Base-by-base conservation (phyloP, 176 grass and related monocot species). In the Chrysopogon serrulatus region DNA sequence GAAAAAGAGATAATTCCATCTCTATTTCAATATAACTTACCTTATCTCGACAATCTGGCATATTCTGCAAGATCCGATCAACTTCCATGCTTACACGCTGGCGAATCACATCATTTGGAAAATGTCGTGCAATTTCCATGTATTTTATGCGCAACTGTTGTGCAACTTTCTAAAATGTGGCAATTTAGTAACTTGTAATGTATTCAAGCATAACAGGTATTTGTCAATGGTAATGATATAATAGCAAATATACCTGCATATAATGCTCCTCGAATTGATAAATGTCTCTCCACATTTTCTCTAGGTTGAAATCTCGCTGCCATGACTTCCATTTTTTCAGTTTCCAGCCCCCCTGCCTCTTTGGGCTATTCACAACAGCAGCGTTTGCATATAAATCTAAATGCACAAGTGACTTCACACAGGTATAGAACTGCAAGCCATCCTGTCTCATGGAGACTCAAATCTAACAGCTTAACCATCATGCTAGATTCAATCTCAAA, bases 271-370 rank as follows among this genome's bases (percentile, higher is more conserved):
- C 56, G 1, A 12, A 13, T 8, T 28, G 27, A 37, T 49, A 21
- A 11, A 1, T 2, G 0, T 1, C 11, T 13, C 21, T 71, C 53
- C 84, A 86, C 19, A 17, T 1, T 23, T 78, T 35, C 13, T 85
- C 19, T 27, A 70, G 9, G 0, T 5, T 0, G 49, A 70, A 37
- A 8, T 35, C 6, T 2, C 10, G 31, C 21, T 19, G 51, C 67
- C 84, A 86, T 0, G 1, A 6, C 66, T 71, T n/a, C 61, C 83
- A 85, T 17, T 79, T 76, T 27, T 77, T 86, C 31, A 71, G 63
- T 48, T 79, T 41, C 84, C 84, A 79, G 1, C 30, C 66, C 5
- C 24, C 33, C 18, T 13, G 19, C n/a, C 10, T 31, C 41, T 31
- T 80, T 65, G 44, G 68, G 24, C 24, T 75, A 65, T 6, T 26